Base-by-base conservation (phyloP, 495 filamentous ascomycete genomes). In the Lasiosphaeria ovina region DNA sequence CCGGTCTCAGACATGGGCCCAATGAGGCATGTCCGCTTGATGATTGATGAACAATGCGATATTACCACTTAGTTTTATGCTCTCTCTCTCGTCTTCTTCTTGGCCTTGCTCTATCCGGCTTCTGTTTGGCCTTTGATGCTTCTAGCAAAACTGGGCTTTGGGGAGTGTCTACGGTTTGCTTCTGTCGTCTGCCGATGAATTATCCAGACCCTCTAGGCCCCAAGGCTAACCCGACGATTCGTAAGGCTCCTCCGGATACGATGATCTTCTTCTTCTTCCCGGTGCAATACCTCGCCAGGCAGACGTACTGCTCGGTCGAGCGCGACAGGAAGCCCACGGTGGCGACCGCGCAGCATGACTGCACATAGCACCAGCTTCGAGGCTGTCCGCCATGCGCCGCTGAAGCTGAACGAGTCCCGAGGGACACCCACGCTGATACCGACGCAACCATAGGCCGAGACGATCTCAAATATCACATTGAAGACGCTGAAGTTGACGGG, bases 381-480 rank as follows among this genome's bases (percentile, higher is more conserved):
- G 3, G 86, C 77, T 0, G 77, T 74, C 63, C 89, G 83, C 81
- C 89, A 93, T 2, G 79, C 79, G 0, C 92, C 90, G 55, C 81
- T 84, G 66, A 95, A 93, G 49, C 84, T 87, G 64, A 89, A 91
- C 9, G 85, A 82, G 47, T 80, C 76, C 45, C 82, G 78, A 0
- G 89, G 88, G 32, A 87, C 73, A 0, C 92, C 91, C 6, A 92
- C 81, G 49, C 81, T 86, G 49, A 96, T 87, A 3, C 92, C 91
- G 5, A 95, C 92, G 66, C 88, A 90, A n/a, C 89, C 90, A 66
- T 96, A 95, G 0, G 84, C 92, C 11, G 83, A 87, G 1, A 95
- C 88, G 24, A 89, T 84, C 65, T 96, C 92, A 68, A 96, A 96
- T 35, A 92, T 79, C 59, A 95, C 82, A 66, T 93, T 94, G 73